Percentiles rank a stretch among this genome's conserved stretches.
Conservation (phyloP, 2,329 filamentous ascomycete genomes). For the Claviceps citrina region DNA sequence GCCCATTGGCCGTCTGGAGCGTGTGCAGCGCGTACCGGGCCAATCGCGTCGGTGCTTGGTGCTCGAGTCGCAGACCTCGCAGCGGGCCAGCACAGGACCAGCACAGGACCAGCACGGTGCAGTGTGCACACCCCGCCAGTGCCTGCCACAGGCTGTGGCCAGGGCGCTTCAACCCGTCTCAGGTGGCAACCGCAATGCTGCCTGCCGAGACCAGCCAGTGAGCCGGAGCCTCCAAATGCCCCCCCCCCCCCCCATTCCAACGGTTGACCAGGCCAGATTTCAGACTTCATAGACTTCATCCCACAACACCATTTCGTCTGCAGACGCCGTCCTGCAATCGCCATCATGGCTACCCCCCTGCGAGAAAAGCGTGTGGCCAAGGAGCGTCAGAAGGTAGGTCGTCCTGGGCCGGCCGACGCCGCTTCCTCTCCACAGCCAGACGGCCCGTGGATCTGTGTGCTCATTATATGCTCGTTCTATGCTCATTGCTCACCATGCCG, state of each 20-base stretch:
- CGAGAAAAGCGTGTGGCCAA: slow-evolving; percentile 16
- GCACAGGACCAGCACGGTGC: too few relatives aligned
- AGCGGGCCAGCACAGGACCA: too few relatives aligned
- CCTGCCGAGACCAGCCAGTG: neutral
- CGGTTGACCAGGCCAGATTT: neutral
- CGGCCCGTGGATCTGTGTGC: too few relatives aligned
- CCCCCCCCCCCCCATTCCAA: slow-evolving; percentile 1
- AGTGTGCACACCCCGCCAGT: too few relatives aligned
- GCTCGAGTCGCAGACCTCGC: too few relatives aligned
- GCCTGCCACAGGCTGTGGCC: neutral
- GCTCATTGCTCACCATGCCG: slow-evolving; percentile 8
- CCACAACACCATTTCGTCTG: neutral
- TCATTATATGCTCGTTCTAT: neutral
- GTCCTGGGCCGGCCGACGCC: neutral
- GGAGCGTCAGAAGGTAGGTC: slow-evolving; percentile 15
- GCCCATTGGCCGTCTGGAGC: too few relatives aligned
- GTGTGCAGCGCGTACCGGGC: too few relatives aligned
- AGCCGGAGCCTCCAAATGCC: neutral
- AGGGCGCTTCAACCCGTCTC: neutral
- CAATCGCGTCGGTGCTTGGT: too few relatives aligned
- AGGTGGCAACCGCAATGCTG: neutral
- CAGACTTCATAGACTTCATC: slow-evolving; percentile 1
- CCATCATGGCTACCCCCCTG: slow-evolving; percentile 13
- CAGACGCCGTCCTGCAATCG: slow-evolving; percentile 3
- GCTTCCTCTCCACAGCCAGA: neutral